Percentiles rank a stretch among this genome's conserved stretches.
These are phyloP conservation scores for Coccomyxa sp. DNA, from an alignment of 139 green algal species.

Conservation along the genomic window DNA sequence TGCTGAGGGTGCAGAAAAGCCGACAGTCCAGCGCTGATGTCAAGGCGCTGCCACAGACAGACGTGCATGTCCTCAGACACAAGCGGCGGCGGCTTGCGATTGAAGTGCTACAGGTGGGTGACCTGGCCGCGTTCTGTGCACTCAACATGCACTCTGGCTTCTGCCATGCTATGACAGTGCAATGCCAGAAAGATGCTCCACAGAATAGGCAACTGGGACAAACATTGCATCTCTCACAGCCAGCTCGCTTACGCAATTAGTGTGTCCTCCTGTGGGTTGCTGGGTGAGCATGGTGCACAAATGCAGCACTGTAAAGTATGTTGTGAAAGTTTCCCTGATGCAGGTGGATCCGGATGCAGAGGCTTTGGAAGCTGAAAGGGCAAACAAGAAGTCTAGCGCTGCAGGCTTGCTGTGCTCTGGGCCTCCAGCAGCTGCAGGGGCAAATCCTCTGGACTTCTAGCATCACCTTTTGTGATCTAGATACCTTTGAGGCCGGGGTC, in stretches of 20 bases:
- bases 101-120: constrained; percentile 37
- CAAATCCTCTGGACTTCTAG: too few relatives aligned
- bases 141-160: too few relatives aligned
- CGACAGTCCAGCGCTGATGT: constrained; percentile 34
- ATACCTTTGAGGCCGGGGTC: neutral
- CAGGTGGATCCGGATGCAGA: constrained; percentile 55
- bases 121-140: too few relatives aligned
- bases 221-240: too few relatives aligned
- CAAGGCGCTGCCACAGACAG: constrained; percentile 29
- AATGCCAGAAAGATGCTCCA: too few relatives aligned
- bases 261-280: neutral
- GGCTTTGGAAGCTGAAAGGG: constrained; percentile 12
- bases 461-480: too few relatives aligned
- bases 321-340: neutral
- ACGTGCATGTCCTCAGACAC: constrained; percentile 58
- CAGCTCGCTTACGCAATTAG: too few relatives aligned
- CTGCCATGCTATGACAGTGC: too few relatives aligned
- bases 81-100: constrained; percentile 52
- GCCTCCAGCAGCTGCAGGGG: too few relatives aligned
- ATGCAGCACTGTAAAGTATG: neutral
- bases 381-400: neutral
- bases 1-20: constrained; percentile 59
- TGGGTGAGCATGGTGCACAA: neutral
- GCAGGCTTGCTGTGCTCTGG: neutral
- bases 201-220: too few relatives aligned